phyloP scores from a whole-genome alignment of 1,284 basidiomycete genomes.

The Peniophora sp. region DNA sequence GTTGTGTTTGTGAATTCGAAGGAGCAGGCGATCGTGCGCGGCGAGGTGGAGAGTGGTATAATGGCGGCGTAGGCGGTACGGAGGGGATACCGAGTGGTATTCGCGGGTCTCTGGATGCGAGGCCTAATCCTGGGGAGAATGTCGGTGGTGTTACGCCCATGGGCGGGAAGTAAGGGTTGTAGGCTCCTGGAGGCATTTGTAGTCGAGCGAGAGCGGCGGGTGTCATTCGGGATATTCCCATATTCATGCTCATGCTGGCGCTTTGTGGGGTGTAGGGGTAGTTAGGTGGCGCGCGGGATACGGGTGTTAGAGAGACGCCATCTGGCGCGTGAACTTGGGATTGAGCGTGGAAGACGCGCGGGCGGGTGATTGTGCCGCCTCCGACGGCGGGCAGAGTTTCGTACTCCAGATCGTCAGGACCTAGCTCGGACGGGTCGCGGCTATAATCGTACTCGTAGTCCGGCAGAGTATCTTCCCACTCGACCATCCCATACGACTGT shows the following conservation, averaged over 20 bases:
- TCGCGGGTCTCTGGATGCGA: background rate
- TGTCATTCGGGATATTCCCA: conserved; percentile 8
- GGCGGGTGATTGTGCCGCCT: conserved; percentile 55
- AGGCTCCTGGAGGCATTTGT: conserved; percentile 11
- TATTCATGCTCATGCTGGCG: too few relatives aligned
- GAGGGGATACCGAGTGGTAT: conserved; percentile 17
- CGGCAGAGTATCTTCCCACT: conserved; percentile 54
- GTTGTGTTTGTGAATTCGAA: conserved; percentile 17
- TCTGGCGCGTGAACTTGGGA: conserved; percentile 26
- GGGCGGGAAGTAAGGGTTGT: conserved; percentile 23
- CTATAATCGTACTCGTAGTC: conserved; percentile 19
- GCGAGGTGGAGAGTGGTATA: conserved; percentile 18
- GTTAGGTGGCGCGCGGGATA: conserved; percentile 6
- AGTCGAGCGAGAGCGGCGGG: conserved; percentile 7
- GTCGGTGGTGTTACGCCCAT: conserved; percentile 13
- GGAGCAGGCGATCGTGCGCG: conserved; percentile 20
- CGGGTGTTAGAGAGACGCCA: conserved; percentile 8
- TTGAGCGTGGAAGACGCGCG: conserved; percentile 54
- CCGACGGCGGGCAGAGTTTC: conserved; percentile 54
- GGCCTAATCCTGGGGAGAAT: conserved; percentile 5
- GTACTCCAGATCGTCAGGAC: conserved; percentile 22
- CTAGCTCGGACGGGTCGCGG: conserved; percentile 19
- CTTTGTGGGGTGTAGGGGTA: too few relatives aligned
- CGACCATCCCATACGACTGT: conserved; percentile 54
- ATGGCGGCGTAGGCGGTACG: conserved; percentile 21